phyloP scores from a whole-genome alignment of 306 rosid species.

The Lithocarpus polystachyus region DNA sequence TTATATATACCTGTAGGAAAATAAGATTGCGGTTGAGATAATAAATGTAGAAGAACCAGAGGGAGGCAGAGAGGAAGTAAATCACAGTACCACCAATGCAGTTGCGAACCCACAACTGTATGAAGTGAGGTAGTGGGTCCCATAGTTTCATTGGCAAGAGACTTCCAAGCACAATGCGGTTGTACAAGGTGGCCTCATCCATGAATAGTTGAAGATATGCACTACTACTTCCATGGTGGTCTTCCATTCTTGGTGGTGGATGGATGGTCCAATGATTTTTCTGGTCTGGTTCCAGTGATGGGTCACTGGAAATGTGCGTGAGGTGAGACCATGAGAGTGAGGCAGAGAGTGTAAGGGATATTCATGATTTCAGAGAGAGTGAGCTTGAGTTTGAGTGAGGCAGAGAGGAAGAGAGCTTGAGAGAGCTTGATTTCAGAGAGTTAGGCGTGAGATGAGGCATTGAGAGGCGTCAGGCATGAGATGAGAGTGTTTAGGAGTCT shows the following conservation, averaged over 20 bases:
- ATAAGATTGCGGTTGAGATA: conserved; percentile 60
- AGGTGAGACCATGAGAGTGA: too few relatives aligned
- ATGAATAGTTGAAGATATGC: conserved; percentile 46
- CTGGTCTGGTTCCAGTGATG: neutral
- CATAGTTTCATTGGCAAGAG: conserved; percentile 44
- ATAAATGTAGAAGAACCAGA: conserved; percentile 82
- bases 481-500: too few relatives aligned
- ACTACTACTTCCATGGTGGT: neutral
- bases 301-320: neutral
- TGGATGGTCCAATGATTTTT: neutral
- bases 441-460: too few relatives aligned
- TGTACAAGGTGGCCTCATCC: conserved; percentile 60
- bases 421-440: too few relatives aligned
- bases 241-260: conserved; percentile 19
- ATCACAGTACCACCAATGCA: conserved; percentile 63
- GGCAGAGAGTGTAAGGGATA: too few relatives aligned
- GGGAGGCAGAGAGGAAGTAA: conserved; percentile 61
- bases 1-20: conserved; percentile 57
- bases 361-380: too few relatives aligned
- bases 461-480: too few relatives aligned
- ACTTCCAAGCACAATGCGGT: conserved; percentile 55
- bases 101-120: conserved; percentile 85
- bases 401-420: too few relatives aligned
- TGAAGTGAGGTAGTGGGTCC: conserved; percentile 65
- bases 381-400: too few relatives aligned